Percentiles rank a stretch among this genome's conserved stretches.
phyloP scores from a whole-genome alignment of 768 basidiomycete genomes.

The Brasilioporus rufonigricans region DNA sequence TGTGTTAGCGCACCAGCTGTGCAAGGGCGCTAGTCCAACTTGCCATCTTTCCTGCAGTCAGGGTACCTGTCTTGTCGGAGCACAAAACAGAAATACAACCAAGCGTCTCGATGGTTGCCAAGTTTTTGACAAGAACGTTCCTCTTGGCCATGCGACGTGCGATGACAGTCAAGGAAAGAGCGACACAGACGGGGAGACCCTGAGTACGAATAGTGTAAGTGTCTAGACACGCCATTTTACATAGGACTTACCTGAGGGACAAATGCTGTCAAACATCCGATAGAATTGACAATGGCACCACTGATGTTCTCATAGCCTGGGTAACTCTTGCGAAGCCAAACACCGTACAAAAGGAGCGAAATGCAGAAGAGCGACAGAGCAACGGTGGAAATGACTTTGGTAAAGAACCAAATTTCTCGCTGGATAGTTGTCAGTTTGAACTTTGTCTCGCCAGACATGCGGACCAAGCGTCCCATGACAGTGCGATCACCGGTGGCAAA shows the following conservation, averaged over 20 bases:
- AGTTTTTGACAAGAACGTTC: slow-evolving; percentile 47
- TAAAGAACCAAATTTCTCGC: slow-evolving; percentile 49
- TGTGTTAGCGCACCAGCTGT: background rate
- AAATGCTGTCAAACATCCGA: slow-evolving; percentile 40
- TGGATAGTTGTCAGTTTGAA: slow-evolving; percentile 48
- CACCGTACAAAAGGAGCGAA: slow-evolving; percentile 40
- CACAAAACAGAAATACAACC: slow-evolving; percentile 52
- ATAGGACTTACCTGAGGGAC: slow-evolving; percentile 35
- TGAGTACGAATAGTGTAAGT: slow-evolving; percentile 1
- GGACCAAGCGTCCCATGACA: slow-evolving; percentile 53
- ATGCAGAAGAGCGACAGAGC: slow-evolving; percentile 41
- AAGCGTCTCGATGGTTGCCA: slow-evolving; percentile 54
- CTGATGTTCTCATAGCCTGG: slow-evolving; percentile 37
- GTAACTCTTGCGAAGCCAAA: slow-evolving; percentile 39
- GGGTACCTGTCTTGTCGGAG: slow-evolving; percentile 55
- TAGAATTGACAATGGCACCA: slow-evolving; percentile 36
- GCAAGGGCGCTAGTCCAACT: background rate
- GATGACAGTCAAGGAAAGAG: slow-evolving; percentile 49
- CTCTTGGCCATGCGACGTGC: slow-evolving; percentile 48
- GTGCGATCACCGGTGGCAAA: slow-evolving; percentile 45
- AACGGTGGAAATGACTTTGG: slow-evolving; percentile 46
- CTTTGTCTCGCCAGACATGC: slow-evolving; percentile 47
- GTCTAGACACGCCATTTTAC: background rate
- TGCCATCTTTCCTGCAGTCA: slow-evolving; percentile 50
- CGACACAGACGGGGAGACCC: slow-evolving; percentile 44